phyloP scores from a whole-genome alignment of 164 flowering plant genomes.

The Macadamia integrifolia region DNA sequence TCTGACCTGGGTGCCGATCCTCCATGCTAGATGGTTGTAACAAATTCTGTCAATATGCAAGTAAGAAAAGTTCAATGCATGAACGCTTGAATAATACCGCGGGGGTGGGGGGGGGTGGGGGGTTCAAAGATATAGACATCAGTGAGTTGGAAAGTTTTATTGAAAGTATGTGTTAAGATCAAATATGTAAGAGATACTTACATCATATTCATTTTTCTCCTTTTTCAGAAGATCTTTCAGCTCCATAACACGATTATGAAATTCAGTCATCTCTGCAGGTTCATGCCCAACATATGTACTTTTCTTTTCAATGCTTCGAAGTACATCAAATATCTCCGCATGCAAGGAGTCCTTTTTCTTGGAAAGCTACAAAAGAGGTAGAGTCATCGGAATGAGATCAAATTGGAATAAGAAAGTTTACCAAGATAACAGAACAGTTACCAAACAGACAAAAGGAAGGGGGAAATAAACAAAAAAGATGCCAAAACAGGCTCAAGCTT shows the following conservation, averaged over 20 bases:
- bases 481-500: too few species aligned
- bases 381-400: too few species aligned
- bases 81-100: background rate
- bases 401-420: too few species aligned
- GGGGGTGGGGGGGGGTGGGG: background rate
- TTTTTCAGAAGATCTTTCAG: slow-evolving; percentile 50
- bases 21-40: slow-evolving; percentile 37
- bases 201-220: slow-evolving; percentile 65
- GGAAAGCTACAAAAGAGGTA: slow-evolving; percentile 40
- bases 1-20: slow-evolving; percentile 17
- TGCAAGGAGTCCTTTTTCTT: slow-evolving; percentile 56
- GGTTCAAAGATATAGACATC: background rate
- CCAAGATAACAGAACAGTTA: too few species aligned
- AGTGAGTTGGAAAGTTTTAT: background rate
- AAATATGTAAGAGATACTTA: slow-evolving; percentile 24
- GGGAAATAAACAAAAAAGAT: background rate
- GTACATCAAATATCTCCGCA: slow-evolving; percentile 52
- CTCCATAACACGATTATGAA: slow-evolving; percentile 46
- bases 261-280: slow-evolving; percentile 31
- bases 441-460: background rate
- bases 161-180: background rate
- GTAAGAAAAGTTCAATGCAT: slow-evolving; percentile 3
- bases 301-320: slow-evolving; percentile 51
- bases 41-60: slow-evolving; percentile 36
- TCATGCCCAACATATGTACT: slow-evolving; percentile 30